These are phyloP conservation scores for Mycosphaerella sp. DNA, from an alignment of 2,329 filamentous ascomycete species.

Conservation along the genomic window DNA sequence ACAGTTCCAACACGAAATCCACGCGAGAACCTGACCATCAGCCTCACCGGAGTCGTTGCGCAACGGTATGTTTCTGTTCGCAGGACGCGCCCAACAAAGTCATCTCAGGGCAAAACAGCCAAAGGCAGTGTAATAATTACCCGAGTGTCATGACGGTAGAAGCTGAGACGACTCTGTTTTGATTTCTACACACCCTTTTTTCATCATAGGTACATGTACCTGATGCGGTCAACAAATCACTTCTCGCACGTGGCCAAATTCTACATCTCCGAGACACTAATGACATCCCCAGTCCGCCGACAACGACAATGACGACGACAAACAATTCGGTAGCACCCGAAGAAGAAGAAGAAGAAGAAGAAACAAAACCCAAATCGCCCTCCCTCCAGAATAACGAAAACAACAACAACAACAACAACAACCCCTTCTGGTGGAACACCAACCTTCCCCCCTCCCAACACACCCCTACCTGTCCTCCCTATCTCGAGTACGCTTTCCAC, in stretches of 20 bases:
- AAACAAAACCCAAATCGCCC: not conserved
- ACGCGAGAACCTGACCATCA: not conserved
- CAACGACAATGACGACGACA: not conserved
- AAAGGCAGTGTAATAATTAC: not conserved
- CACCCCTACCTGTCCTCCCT: slow-evolving; percentile 63
- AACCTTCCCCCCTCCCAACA: slow-evolving; percentile 62
- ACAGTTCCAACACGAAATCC: not conserved
- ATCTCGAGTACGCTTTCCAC: slow-evolving; percentile 50
- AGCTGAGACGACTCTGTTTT: not conserved
- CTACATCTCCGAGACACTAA: not conserved
- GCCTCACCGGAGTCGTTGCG: not conserved
- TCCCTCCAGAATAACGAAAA: not conserved
- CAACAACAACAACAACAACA: slow-evolving; percentile 2
- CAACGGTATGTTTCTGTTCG: not conserved
- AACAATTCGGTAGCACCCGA: not conserved
- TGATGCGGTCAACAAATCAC: not conserved
- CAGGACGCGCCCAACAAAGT: not conserved
- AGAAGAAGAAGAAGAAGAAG: not conserved
- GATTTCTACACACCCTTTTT: no score
- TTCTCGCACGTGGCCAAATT: not conserved
- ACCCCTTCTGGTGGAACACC: slow-evolving; percentile 79
- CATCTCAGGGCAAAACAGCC: not conserved
- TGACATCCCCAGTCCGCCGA: not conserved
- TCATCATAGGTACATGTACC: not conserved
- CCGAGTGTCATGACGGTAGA: not conserved